Evolutionary conservation across 2,329 filamentous ascomycete genomes (phyloP).

Genomic region (Xylariomycetidae sp.): DNA sequence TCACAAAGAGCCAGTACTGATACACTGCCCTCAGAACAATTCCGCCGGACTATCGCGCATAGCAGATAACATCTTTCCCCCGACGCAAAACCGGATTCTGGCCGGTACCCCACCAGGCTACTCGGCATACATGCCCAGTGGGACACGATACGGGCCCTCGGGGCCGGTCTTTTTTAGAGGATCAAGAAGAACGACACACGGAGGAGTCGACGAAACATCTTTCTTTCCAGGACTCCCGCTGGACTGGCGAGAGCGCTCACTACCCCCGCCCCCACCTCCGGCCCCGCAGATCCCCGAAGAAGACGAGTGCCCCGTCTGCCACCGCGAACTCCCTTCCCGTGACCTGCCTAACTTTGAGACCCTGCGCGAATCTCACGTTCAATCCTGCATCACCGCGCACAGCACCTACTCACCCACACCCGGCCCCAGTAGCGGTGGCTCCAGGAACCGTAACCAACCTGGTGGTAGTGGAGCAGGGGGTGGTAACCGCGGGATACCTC

Average conservation of each 20-base stretch:
- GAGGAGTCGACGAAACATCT: too few species aligned
- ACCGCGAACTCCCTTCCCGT: slow-evolving; percentile 61
- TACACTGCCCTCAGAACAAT: too few species aligned
- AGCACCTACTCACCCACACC: too few species aligned
- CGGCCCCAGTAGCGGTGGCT: too few species aligned
- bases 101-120: slow-evolving; percentile 34
- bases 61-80: slow-evolving; percentile 27
- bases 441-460: too few species aligned
- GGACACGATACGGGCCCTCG: too few species aligned
- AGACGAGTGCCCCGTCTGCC: slow-evolving; percentile 76
- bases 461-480: background rate
- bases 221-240: too few species aligned
- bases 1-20: too few species aligned
- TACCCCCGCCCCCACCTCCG: slow-evolving; percentile 25
- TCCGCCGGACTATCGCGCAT: too few species aligned
- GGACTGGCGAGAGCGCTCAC: background rate
- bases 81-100: slow-evolving; percentile 35
- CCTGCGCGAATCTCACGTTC: slow-evolving; percentile 55
- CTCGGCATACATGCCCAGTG: too few species aligned
- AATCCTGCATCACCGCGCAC: slow-evolving; percentile 50
- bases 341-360: slow-evolving; percentile 48
- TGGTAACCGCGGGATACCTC: slow-evolving; percentile 21
- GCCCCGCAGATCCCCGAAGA: slow-evolving; percentile 60
- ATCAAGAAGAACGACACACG: too few species aligned
- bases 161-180: too few species aligned